Evolutionary conservation across 352 stramenopile species (phyloP).

Genomic region (Globisporangium barbulae): DNA sequence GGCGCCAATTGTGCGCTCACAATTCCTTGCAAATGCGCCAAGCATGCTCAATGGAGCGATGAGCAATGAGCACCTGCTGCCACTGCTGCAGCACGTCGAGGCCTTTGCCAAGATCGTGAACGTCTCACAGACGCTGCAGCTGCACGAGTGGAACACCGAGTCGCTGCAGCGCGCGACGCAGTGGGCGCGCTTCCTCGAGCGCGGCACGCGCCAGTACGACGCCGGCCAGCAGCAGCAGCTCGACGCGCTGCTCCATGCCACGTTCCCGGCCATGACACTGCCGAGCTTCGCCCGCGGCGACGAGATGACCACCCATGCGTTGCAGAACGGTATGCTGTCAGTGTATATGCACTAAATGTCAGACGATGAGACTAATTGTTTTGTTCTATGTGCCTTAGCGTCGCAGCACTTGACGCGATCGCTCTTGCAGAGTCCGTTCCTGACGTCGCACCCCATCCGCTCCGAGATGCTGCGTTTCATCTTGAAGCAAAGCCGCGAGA

Average conservation of each 20-base stretch:
- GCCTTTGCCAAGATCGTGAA: constrained; percentile 49
- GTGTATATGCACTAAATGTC: background rate
- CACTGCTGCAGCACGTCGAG: constrained; percentile 22
- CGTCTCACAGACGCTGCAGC: constrained; percentile 40
- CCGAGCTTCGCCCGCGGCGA: constrained; percentile 28
- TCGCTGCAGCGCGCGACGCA: constrained; percentile 40
- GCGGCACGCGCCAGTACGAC: constrained; percentile 14
- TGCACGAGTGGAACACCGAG: constrained; percentile 51
- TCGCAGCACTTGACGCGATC: constrained; percentile 35
- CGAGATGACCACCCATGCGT: constrained; percentile 3
- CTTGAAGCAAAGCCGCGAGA: constrained; percentile 23
- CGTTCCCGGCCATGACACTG: constrained; percentile 36
- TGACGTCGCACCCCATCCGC: constrained; percentile 38
- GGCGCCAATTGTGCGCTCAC: too few species aligned
- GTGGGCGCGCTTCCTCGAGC: constrained; percentile 38
- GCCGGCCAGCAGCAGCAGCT: constrained; percentile 15
- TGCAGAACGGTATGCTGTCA: constrained; percentile 14
- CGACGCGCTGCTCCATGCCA: constrained; percentile 22
- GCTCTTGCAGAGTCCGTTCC: constrained; percentile 53
- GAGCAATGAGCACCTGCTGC: background rate
- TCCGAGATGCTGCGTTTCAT: constrained; percentile 35
- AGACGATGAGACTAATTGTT: background rate
- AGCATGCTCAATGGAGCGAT: background rate
- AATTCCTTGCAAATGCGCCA: background rate
- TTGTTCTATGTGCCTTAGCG: constrained; percentile 12